These are phyloP conservation scores for Mortierella sp. DNA, from an alignment of 371 early-diverging fungal genomes.

Conservation along the genomic window DNA sequence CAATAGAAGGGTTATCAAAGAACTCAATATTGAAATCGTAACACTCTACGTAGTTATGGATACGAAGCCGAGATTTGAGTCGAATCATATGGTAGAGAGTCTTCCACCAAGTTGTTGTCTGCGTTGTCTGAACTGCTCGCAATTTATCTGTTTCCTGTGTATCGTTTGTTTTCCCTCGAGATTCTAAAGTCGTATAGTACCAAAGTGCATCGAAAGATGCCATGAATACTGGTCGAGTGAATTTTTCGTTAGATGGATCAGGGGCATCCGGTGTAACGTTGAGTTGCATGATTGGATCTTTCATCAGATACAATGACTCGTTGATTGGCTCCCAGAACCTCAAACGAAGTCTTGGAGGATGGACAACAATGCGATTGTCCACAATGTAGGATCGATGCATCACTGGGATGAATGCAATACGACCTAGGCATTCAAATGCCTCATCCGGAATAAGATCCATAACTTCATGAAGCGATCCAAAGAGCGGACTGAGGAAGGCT, in stretches of 20 bases:
- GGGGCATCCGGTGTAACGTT: neutral
- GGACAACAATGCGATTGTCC: conserved; percentile 1
- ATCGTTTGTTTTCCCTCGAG: neutral
- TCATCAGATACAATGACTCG: neutral
- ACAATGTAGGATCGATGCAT: conserved; percentile 17
- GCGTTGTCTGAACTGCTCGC: too few species aligned
- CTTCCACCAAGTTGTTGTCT: conserved; percentile 14
- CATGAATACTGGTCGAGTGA: conserved; percentile 16
- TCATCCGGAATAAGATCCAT: conserved; percentile 6
- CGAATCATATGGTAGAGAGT: conserved; percentile 7
- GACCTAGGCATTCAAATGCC: neutral
- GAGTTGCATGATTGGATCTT: conserved; percentile 22
- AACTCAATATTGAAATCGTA: conserved; percentile 20
- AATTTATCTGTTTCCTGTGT: neutral
- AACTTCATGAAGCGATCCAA: neutral
- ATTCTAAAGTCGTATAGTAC: neutral
- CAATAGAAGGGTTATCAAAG: conserved; percentile 34
- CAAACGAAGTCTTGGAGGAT: neutral
- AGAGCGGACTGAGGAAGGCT: conserved; percentile 16
- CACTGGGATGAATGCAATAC: conserved; percentile 19
- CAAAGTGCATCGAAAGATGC: conserved; percentile 24
- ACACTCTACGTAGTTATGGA: conserved; percentile 7
- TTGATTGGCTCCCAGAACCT: conserved; percentile 3
- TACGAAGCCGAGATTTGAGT: conserved; percentile 1
- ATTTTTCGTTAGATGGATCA: conserved; percentile 13